Percentiles rank a stretch among this genome's conserved stretches.
phyloP scores from a whole-genome alignment of 2,329 filamentous ascomycete species.

The Fusarium mexicanum region DNA sequence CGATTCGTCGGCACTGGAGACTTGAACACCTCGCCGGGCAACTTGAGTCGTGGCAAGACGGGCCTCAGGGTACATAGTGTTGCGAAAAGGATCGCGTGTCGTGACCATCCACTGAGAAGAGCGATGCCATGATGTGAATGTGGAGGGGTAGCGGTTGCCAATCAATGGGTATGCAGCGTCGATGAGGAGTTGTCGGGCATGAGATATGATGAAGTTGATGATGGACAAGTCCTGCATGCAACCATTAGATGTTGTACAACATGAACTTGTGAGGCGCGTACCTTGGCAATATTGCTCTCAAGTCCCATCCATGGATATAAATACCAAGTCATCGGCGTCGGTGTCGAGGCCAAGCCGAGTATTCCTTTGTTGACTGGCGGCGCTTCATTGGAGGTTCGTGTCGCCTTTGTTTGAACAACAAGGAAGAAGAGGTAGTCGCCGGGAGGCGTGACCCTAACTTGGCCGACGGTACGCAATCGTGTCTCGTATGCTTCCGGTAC shows the following conservation, averaged over 20 bases:
- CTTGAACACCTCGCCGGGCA: neutral
- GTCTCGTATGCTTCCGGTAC: neutral
- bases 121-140: neutral
- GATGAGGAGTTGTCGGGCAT: neutral
- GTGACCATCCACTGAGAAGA: neutral
- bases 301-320: accelerated
- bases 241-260: neutral
- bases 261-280: neutral
- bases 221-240: neutral
- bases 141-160: neutral
- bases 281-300: neutral
- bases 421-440: neutral
- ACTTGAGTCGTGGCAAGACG: too few relatives aligned
- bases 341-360: too few relatives aligned
- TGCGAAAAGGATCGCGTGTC: neutral
- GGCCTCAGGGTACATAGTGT: neutral
- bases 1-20: neutral
- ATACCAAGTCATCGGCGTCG: accelerated
- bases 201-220: neutral
- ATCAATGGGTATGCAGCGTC: accelerated
- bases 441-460: neutral
- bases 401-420: neutral
- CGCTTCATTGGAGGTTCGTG: neutral
- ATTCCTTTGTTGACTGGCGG: neutral
- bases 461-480: accelerated